Evolutionary conservation across 805 yeast genomes (phyloP), one percentile per base, ranked within the genome.

Genomic region (Scheffersomyces lignosus): DNA sequence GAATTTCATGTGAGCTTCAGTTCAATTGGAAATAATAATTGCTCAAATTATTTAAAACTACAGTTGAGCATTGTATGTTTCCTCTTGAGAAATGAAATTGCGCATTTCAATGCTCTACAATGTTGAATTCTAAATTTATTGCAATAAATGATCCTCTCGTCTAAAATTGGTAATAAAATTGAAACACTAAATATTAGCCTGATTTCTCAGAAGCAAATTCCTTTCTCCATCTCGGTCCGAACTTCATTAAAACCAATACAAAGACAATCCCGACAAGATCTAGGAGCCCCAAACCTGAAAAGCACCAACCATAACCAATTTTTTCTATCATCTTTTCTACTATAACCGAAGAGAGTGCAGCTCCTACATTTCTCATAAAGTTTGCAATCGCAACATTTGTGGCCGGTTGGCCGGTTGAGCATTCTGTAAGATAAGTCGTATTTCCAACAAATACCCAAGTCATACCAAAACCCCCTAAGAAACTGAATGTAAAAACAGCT

Each of bases 261-360:
- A 47, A 31, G 0, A 27, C 41, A 10, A 55, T 36, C 4, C 55
- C 49, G 5, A 43, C 13, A 4, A 52, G 15, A 27, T 59, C 49
- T 6, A 57, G 25, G n/a, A 58, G 30, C 29, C 73, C 78, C n/a
- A 75, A 49, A 0, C 78, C 79, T 0, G 78, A 73, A 40, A 75
- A 77, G 40, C 78, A 73, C 80, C 80, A 75, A 0, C 79, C 79
- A 37, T 59, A 60, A 0, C 80, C 80, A 73, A 62, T 58, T 29
- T 28, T 36, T n/a, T 37, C 18, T 2, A 55, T 45, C 13, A 64
- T 30, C 25, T 64, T 60, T 12, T 69, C 60, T 12, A 76, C 62
- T 4, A 74, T 56, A 1, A 66, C 73, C 0, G 81, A 70, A 20
- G 79, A 70, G 0, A 75, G 60, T 2, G 80, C 78, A 1, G 83